These are phyloP conservation scores for Spinellus fusiger DNA, from an alignment of 192 early-diverging fungal species.

Conservation along the genomic window DNA sequence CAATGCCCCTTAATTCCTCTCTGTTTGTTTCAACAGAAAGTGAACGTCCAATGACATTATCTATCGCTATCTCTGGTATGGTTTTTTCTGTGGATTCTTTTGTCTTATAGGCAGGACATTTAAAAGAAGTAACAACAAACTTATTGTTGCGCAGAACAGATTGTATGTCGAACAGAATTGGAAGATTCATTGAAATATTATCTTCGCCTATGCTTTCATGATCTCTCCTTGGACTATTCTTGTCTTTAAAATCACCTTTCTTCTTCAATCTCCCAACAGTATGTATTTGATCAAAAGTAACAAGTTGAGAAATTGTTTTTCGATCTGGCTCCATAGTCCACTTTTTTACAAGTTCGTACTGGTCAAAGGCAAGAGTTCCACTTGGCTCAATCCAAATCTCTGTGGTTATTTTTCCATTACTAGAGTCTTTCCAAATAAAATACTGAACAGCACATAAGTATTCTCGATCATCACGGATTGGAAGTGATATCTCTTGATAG, in stretches of 20 bases:
- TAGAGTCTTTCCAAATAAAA: slow-evolving; percentile 39
- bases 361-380: slow-evolving; percentile 9
- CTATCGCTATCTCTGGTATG: not conserved
- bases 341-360: slow-evolving; percentile 12
- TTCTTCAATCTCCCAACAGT: slow-evolving; percentile 36
- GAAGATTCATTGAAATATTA: slow-evolving; percentile 2
- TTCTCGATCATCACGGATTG: not conserved
- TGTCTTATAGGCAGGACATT: slow-evolving; percentile 7
- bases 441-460: slow-evolving; percentile 42
- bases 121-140: slow-evolving; percentile 14
- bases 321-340: slow-evolving; percentile 35
- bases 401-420: slow-evolving; percentile 39
- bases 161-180: slow-evolving; percentile 14
- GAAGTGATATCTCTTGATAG: slow-evolving; percentile 39
- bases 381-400: slow-evolving; percentile 53
- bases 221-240: not conserved
- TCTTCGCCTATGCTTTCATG: not conserved
- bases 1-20: no score
- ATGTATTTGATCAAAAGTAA: slow-evolving; percentile 52
- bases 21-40: no score
- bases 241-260: slow-evolving; percentile 13
- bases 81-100: not conserved
- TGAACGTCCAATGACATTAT: not conserved
- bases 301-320: slow-evolving; percentile 44
- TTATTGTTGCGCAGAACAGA: slow-evolving; percentile 16